Base-by-base conservation (phyloP, 2,329 filamentous ascomycete genomes). In the Triangularia setosa region DNA sequence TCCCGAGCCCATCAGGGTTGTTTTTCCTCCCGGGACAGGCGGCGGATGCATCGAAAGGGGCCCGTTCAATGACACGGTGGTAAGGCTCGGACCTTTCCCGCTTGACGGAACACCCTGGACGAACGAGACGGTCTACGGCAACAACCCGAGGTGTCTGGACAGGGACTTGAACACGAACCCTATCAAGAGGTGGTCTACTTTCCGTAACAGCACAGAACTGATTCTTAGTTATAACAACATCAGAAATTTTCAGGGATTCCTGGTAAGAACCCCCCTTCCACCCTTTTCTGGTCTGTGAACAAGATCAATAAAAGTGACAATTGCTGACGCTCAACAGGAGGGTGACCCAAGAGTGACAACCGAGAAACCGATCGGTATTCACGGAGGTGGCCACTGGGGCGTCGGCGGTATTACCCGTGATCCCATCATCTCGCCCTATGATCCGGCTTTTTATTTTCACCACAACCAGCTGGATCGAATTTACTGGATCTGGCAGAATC, bases 11-110 rank as follows among this genome's bases (percentile, higher is more conserved):
- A 16, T 44, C 33, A 25, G 40, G 40, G 28, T 56, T 14, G 27
- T 40, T 18, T 11, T 61, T 24, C 27, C n/a, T 63, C 67, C 1
- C 61, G 65, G 60, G 6, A 61, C 60, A 0, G 84, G 84, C 14
- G 84, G 84, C 44, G 84, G 84, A 1, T 86, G 83, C 70, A 75
- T 86, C 0, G 73, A 72, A 6, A 73, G 71, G 1, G 82, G 82
- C 0, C 83, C 83, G 0, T 78, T 84, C 18, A 69, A 70, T 25
- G 77, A 78, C 68, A 75, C 77, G 68, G 74, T 71, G 0, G 73
- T 79, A 12, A 78, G 76, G 67, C 71, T 80, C 53, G 78, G 79
- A 0, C 76, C 78, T 25, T 64, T 70, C 25, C 21, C 21, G 4
- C 25, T 55, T 16, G 25, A 24, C 7, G 52, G 52, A 6, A 55